These are phyloP conservation scores for Trypanosoma lewisi DNA, from an alignment of 208 protist genomes.

Conservation along the genomic window DNA sequence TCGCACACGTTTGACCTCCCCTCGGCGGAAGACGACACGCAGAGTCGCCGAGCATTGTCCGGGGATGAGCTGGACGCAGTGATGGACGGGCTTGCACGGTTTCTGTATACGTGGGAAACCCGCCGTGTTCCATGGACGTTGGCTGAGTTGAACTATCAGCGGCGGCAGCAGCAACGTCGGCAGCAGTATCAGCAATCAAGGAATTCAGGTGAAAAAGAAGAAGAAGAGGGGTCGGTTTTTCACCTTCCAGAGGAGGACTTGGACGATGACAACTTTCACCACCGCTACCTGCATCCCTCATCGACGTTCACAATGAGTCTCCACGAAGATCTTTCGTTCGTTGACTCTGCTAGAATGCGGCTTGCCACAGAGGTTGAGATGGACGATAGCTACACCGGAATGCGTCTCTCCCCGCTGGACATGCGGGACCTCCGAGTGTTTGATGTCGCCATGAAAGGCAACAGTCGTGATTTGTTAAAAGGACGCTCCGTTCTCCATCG, in stretches of 20 bases:
- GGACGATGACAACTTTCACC: conserved; percentile 79
- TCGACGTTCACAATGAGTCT: conserved; percentile 61
- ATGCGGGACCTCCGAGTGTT: conserved; percentile 62
- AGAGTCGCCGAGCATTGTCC: conserved; percentile 3
- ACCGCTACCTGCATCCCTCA: conserved; percentile 76
- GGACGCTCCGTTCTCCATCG: conserved; percentile 69
- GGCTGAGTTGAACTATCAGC: conserved; percentile 28
- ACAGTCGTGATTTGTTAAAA: conserved; percentile 60
- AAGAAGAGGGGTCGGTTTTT: neutral
- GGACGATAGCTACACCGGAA: conserved; percentile 49
- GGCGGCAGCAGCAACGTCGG: conserved; percentile 2
- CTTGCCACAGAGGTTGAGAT: conserved; percentile 57
- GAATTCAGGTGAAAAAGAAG: neutral
- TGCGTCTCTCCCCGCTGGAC: conserved; percentile 70
- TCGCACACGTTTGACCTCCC: conserved; percentile 34
- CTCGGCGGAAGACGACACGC: neutral
- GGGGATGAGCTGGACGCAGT: conserved; percentile 34
- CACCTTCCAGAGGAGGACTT: conserved; percentile 54
- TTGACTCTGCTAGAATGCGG: conserved; percentile 48
- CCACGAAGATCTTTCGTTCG: conserved; percentile 42
- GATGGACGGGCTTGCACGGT: conserved; percentile 50
- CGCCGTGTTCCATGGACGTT: conserved; percentile 67
- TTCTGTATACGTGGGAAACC: conserved; percentile 78
- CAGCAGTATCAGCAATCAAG: neutral
- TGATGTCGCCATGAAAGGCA: conserved; percentile 74